Evolutionary conservation across 2,329 filamentous ascomycete species (phyloP).

Genomic region (Penicillium sp.): DNA sequence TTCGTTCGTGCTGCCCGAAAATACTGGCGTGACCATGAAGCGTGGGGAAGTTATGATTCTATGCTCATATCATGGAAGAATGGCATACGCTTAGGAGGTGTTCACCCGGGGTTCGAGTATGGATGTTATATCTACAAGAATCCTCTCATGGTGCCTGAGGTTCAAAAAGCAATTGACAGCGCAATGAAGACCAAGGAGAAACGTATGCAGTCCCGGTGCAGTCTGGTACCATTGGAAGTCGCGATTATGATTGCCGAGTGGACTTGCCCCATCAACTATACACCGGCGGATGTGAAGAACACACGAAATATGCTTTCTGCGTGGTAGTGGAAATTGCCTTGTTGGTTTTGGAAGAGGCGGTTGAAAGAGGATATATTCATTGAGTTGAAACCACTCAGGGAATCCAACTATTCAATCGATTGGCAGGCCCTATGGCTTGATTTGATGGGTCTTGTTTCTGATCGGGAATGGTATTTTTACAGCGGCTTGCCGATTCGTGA

Average conservation of each 20-base stretch:
- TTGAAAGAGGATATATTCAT: background rate
- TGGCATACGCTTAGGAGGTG: too few relatives aligned
- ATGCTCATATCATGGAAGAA: too few relatives aligned
- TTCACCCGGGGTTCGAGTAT: background rate
- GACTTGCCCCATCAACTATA: background rate
- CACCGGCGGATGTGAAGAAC: background rate
- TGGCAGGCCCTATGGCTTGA: background rate
- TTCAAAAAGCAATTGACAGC: background rate
- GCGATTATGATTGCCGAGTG: background rate
- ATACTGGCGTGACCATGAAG: background rate
- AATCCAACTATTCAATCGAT: background rate
- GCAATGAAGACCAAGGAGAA: background rate
- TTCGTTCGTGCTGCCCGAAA: constrained; percentile 1
- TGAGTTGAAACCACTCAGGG: background rate
- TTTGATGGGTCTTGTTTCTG: background rate
- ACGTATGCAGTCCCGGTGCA: too few relatives aligned
- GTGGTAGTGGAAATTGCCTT: background rate
- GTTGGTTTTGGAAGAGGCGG: background rate
- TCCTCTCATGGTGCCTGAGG: background rate
- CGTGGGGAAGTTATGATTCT: background rate
- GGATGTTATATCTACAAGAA: constrained; percentile 4
- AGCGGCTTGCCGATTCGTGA: background rate
- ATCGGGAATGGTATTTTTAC: background rate
- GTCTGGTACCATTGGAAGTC: background rate
- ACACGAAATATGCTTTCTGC: background rate